These are phyloP conservation scores for Pseudogymnoascus destructans DNA, from an alignment of 2,329 filamentous ascomycete species.

Conservation along the genomic window DNA sequence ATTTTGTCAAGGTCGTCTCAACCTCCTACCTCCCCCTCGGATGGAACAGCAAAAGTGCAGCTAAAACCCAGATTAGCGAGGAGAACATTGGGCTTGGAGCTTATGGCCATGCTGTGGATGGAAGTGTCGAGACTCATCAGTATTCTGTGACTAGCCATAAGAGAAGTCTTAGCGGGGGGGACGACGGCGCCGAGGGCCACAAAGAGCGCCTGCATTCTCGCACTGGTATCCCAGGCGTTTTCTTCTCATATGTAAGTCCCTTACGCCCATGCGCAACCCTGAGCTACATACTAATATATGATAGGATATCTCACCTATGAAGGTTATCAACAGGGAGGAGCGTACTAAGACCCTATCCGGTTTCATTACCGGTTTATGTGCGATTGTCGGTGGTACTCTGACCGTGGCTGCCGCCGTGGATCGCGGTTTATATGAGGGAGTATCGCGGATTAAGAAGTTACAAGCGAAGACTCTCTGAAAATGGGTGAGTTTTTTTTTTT, in stretches of 20 bases:
- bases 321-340: conserved; percentile 93
- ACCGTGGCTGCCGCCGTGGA: conserved; percentile 93
- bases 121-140: conserved; percentile 93
- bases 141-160: conserved; percentile 97
- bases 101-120: conserved; percentile 52
- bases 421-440: conserved; percentile 80
- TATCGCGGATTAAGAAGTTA: conserved; percentile 74
- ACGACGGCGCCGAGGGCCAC: conserved; percentile 76
- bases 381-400: conserved; percentile 84
- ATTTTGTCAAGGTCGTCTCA: conserved; percentile 96
- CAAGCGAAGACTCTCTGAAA: conserved; percentile 46
- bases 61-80: conserved; percentile 29
- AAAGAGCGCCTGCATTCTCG: conserved; percentile 80
- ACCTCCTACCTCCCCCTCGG: conserved; percentile 89
- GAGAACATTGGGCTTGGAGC: conserved; percentile 52
- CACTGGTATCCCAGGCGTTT: conserved; percentile 91
- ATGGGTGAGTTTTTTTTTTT: not conserved
- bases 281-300: conserved; percentile 16
- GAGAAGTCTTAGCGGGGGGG: conserved; percentile 70
- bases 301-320: conserved; percentile 97
- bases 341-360: conserved; percentile 78
- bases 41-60: conserved; percentile 53
- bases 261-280: not conserved
- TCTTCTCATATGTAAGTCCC: conserved; percentile 83
- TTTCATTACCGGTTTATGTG: conserved; percentile 88